Percentiles rank a stretch among this genome's conserved stretches.
These are phyloP conservation scores for Daucus carota DNA, from an alignment of 129 eudicot genomes.

Conservation along the genomic window DH1_v3.0 NC_030382.2:30056501-30057000, in stretches of 20 bases:
- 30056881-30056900: no score
- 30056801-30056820: slow-evolving; percentile 25
- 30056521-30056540: slow-evolving; percentile 43
- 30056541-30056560: slow-evolving; percentile 55
- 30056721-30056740: slow-evolving; percentile 42
- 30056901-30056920: no score
- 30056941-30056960: no score
- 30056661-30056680: slow-evolving; percentile 49
- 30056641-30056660: slow-evolving; percentile 14
- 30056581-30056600: slow-evolving; percentile 42
- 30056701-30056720: slow-evolving; percentile 29
- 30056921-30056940: no score
- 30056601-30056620: slow-evolving; percentile 45
- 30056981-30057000: no score
- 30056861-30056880: slow-evolving; percentile 33
- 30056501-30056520: slow-evolving; percentile 27
- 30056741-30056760: slow-evolving; percentile 23
- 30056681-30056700: slow-evolving; percentile 22
- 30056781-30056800: slow-evolving; percentile 24
- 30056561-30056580: slow-evolving; percentile 21
- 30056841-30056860: slow-evolving; percentile 51
- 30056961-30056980: no score
- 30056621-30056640: neutral
- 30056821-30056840: slow-evolving; percentile 56
- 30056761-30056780: slow-evolving; percentile 43